Base-by-base conservation (phyloP, 257 asterid genomes). In the Fraxinus cuspidata region DNA sequence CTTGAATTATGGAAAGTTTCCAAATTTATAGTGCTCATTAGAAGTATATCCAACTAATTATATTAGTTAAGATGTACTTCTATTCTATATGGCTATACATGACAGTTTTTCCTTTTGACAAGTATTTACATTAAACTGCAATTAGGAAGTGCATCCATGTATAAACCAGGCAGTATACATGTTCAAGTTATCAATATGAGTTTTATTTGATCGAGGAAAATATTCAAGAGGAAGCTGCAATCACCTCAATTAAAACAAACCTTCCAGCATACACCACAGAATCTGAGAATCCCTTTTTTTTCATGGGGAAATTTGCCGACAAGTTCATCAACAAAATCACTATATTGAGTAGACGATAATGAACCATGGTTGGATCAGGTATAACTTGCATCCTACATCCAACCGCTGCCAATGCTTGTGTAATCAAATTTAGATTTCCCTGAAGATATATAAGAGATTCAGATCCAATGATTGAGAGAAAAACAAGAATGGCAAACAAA, bases 361-460 rank as follows among this genome's bases (percentile, higher is more conserved):
- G 98, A 74, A 95, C 97, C 0, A 97, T 95, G 70, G 97, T 93
- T 11, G 99, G 99, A 77, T 92, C 98, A 63, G 99, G 98, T 88
- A 96, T 90, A 74, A 92, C 97, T 79, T 88, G 87, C 84, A 96
- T 70, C 88, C 83, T 91, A 82, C 93, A 86, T 78, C 99, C 99
- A 25, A 96, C 98, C 2, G 97, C 99, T 74, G 93, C 97, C 84
- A 96, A 86, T 78, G 98, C 92, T 88, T 85, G 97, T 10, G 99
- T 96, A 74, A 96, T 96, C 90, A 95, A 86, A 86, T 95, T 95
- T 83, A 95, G 86, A 81, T 95, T 95, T 74, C 99, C 99, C 99
- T 95, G 85, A 79, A 76, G 72, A 27, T 70, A 73, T 74, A 32
- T 1, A 74, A 40, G 18, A 31, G n/a, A 44, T 78, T 49, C 63